Base-by-base conservation (phyloP, 2,329 filamentous ascomycete species). In the Ophiostoma perfectum region DNA sequence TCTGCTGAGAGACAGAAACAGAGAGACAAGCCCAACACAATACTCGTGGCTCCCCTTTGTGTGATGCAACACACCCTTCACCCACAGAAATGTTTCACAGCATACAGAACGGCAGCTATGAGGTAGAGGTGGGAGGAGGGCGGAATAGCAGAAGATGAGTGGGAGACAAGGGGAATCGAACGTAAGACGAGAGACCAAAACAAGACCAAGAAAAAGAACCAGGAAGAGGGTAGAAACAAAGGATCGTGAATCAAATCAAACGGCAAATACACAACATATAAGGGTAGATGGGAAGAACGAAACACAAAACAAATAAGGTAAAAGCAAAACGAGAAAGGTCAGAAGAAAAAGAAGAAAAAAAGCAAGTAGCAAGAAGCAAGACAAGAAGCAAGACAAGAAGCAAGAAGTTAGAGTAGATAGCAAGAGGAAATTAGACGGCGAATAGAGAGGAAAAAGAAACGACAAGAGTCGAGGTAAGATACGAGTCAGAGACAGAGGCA, bases 101-200 rank as follows among this genome's bases (percentile, higher is more conserved):
- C 58, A 63, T 63, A 18, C 18, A 63, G 58, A 63, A 63, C 58
- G 38, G 58, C 58, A 63, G 14, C 58, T 6, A 63, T 63, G 11
- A 18, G 47, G 5, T 18, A 12, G 52, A 11, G 16, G n/a, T 5
- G 42, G 11, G 7, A 44, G 42, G 42, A 12, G 11, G 11, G 42
- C 42, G 11, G 42, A 44, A 6, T 12, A 44, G 11, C 7, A 44
- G 7, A 44, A 12, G 42, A 6, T 12, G 42, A 3, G 42, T 27
- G 27, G 42, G 3, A 12, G 42, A 12, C 42, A 12, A 12, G 2
- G 42, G 11, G 3, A 12, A 12, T 44, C 42, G 42, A 12, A 44
- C 11, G 42, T 1, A 44, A 44, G 11, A 44, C 11, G 42, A 60
- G 55, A 60, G 27, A 38, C 55, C 27, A 60, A 60, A 9, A 2